Evolutionary conservation across 2,329 filamentous ascomycete species (phyloP).

Genomic region (Aspergillus latus): DNA sequence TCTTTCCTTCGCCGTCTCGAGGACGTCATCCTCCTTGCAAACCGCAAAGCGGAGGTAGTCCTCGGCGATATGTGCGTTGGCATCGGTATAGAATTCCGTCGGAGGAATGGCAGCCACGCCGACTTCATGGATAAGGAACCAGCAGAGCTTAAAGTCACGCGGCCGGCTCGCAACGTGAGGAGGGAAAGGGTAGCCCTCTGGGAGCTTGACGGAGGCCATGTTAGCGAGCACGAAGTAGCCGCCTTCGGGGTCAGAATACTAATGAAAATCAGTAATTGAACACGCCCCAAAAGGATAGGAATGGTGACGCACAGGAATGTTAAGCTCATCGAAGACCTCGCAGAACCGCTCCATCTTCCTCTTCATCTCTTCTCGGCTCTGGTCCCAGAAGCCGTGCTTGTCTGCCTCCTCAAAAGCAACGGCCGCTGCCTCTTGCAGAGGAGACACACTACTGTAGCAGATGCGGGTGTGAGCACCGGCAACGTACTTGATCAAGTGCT

Average conservation of each 20-base stretch:
- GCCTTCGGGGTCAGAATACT: conserved; percentile 88
- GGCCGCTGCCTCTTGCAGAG: conserved; percentile 89
- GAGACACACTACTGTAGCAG: conserved; percentile 91
- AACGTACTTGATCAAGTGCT: conserved; percentile 86
- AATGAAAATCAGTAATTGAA: conserved; percentile 4
- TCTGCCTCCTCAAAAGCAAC: conserved; percentile 94
- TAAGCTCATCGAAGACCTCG: conserved; percentile 72
- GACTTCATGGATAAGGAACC: conserved; percentile 96
- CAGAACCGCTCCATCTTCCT: conserved; percentile 86
- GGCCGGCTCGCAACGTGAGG: conserved; percentile 81
- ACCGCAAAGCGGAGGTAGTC: conserved; percentile 94
- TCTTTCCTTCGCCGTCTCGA: conserved; percentile 75
- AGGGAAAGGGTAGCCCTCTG: conserved; percentile 82
- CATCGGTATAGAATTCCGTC: conserved; percentile 91
- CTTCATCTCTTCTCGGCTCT: conserved; percentile 83
- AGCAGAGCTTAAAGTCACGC: conserved; percentile 89
- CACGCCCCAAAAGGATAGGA: neutral
- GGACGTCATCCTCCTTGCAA: conserved; percentile 86
- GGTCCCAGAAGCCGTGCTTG: conserved; percentile 79
- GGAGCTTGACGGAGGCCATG: conserved; percentile 81
- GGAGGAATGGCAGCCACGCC: conserved; percentile 95
- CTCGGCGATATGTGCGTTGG: conserved; percentile 80
- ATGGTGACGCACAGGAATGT: conserved; percentile 53
- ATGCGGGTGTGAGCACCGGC: conserved; percentile 92
- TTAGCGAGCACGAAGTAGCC: conserved; percentile 98